Evolutionary conservation across 1,284 basidiomycete species (phyloP).

Genomic region (Kwoniella shivajii): DNA sequence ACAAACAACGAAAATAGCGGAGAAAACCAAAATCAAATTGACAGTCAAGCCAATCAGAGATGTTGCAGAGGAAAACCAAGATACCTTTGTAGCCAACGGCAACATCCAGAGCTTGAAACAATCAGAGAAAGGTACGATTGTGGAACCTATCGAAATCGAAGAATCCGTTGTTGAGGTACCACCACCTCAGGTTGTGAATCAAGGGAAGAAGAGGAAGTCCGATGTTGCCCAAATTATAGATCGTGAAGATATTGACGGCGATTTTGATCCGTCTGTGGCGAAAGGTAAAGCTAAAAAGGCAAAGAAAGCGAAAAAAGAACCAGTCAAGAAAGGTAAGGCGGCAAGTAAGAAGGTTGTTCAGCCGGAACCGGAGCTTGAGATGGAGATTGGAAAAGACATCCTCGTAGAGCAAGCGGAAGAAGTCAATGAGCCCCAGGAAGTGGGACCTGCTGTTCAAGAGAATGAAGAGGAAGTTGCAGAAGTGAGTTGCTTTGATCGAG

Average conservation of each 20-base stretch:
- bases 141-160: background rate
- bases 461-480: background rate
- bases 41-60: background rate
- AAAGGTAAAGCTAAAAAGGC: conserved; percentile 5
- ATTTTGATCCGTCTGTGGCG: conserved; percentile 11
- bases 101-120: background rate
- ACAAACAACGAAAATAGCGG: background rate
- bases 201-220: conserved; percentile 13
- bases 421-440: background rate
- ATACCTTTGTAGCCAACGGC: background rate
- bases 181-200: background rate
- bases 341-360: conserved; percentile 1
- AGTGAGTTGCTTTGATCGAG: background rate
- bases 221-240: conserved; percentile 5
- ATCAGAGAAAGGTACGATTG: background rate
- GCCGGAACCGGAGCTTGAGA: background rate
- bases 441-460: conserved; percentile 12
- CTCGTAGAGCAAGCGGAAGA: background rate
- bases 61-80: background rate
- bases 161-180: conserved; percentile 5
- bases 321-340: conserved; percentile 10
- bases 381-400: background rate
- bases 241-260: conserved; percentile 4
- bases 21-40: background rate
- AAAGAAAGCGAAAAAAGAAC: conserved; percentile 18